A percentile compares a stretch with the other conserved stretches of the same genome.
Conservation (phyloP, 805 yeast genomes). For the Starmerella kuoi region DNA sequence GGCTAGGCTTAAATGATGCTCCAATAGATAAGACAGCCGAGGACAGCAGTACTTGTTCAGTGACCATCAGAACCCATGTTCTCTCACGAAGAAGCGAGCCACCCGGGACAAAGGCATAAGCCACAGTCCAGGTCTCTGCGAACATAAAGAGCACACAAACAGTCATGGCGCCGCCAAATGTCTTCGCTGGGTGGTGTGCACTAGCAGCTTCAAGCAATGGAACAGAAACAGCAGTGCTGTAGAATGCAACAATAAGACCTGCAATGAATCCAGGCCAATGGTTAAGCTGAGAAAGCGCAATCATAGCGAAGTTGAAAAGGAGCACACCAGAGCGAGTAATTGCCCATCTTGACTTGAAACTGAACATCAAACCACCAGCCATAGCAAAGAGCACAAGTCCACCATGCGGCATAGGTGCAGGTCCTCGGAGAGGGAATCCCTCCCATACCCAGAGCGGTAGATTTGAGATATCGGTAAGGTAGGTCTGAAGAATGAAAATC, state of each 20-base stretch:
- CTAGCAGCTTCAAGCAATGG: slow-evolving; percentile 46
- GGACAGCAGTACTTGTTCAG: slow-evolving; percentile 42
- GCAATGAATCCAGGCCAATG: slow-evolving; percentile 72
- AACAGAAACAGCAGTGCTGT: slow-evolving; percentile 51
- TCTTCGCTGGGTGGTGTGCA: slow-evolving; percentile 41
- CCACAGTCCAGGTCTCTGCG: slow-evolving; percentile 93
- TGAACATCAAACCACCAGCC: slow-evolving; percentile 44
- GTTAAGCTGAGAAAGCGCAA: slow-evolving; percentile 37
- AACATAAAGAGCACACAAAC: slow-evolving; percentile 48
- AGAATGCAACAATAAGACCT: slow-evolving; percentile 48
- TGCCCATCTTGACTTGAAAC: slow-evolving; percentile 28
- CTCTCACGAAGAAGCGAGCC: slow-evolving; percentile 83
- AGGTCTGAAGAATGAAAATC: slow-evolving; percentile 58
- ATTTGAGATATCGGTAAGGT: slow-evolving; percentile 72
- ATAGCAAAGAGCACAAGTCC: slow-evolving; percentile 46
- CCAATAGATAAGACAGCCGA: slow-evolving; percentile 36
- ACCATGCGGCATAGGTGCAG: slow-evolving; percentile 79
- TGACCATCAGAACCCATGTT: slow-evolving; percentile 57
- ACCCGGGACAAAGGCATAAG: slow-evolving; percentile 95
- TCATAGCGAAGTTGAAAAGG: slow-evolving; percentile 40
- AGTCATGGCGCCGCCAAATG: slow-evolving; percentile 32
- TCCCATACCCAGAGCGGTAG: slow-evolving; percentile 94
- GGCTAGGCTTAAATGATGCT: slow-evolving; percentile 11
- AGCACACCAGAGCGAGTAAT: slow-evolving; percentile 30
- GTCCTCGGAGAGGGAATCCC: slow-evolving; percentile 80